Evolutionary conservation across 2,329 filamentous ascomycete genomes (phyloP).

Genomic region (Trichoderma guizhouense): DNA sequence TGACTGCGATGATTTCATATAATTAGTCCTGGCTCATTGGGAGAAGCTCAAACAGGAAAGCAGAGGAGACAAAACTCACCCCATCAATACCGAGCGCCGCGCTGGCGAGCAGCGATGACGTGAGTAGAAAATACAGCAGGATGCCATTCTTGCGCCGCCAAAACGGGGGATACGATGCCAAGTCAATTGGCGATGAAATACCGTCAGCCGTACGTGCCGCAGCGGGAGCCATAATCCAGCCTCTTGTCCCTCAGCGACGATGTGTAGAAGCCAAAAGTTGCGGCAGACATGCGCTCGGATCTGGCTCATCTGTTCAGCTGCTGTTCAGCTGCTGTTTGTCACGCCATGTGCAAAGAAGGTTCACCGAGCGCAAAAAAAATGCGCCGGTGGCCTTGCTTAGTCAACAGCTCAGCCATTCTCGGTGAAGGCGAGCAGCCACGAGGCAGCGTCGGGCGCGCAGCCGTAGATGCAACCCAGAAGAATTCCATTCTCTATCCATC

Average conservation of each 20-base stretch:
- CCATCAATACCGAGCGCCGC: constrained; percentile 42
- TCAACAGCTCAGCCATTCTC: neutral
- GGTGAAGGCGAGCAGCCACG: neutral
- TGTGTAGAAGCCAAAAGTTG: neutral
- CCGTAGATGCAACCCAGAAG: neutral
- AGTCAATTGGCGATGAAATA: constrained; percentile 32
- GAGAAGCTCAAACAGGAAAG: neutral
- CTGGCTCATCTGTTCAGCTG: neutral
- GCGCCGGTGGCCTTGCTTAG: constrained; percentile 9
- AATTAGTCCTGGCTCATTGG: neutral
- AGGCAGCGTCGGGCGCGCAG: neutral
- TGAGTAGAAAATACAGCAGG: constrained; percentile 41
- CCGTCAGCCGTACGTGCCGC: constrained; percentile 32
- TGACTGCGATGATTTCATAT: constrained; percentile 23
- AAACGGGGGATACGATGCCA: constrained; percentile 32
- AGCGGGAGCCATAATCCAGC: constrained; percentile 31
- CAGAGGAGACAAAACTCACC: constrained; percentile 26
- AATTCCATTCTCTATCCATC: neutral
- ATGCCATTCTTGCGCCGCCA: constrained; percentile 41
- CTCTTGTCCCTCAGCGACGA: neutral
- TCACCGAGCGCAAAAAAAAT: constrained; percentile 16
- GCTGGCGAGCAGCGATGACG: constrained; percentile 41
- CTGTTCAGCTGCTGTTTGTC: neutral
- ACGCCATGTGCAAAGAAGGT: neutral
- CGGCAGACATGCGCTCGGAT: neutral